Evolutionary conservation across 495 filamentous ascomycete species (phyloP), one percentile per base, ranked within the genome.

Genomic region (Trichoderma gamsii): DNA sequence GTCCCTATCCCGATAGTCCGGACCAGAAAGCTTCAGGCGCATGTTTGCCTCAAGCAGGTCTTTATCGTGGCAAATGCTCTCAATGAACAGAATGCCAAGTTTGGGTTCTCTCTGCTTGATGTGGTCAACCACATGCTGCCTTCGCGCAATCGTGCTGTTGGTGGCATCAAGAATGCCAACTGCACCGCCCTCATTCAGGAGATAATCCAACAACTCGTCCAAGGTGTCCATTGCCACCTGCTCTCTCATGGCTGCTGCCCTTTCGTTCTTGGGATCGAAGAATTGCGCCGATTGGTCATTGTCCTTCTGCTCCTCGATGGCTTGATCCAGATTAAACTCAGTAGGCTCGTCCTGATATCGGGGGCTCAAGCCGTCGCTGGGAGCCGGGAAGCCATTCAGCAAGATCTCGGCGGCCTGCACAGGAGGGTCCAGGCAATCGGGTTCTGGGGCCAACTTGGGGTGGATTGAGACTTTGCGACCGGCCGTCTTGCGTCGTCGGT

Each of bases 151-250:
- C 0, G 94, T 99, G 79, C 93, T 97, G 79, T 99, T 99, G 2
- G 95, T 99, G 11, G 94, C 94, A 80, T 98, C 94, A 21, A 97
- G 85, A 69, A 98, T 97, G n/a, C 95, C 95, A n/a, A 99, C 89
- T 64, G 92, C 92, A 52, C 95, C 95, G 23, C 89, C 90, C 66
- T 88, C 79, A 29, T 89, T 82, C 43, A 99, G 79, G 46, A 99
- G 86, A 73, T 93, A 99, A 56, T 97, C 87, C 49, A 99, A 78
- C 23, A 97, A 79, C 72, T 99, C 95, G 71, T 99, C 92, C 16
- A 98, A 81, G 2, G 95, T 97, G 69, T 93, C 91, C 70, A 97
- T 84, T 0, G 95, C 95, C 23, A 96, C 90, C 73, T 96, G 91
- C 74, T 99, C 95, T 69, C 95, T 86, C 25, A 99, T 79, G 73